Evolutionary conservation across 176 grass and related monocot species (phyloP).

Genomic region (Avena atlantica): DNA sequence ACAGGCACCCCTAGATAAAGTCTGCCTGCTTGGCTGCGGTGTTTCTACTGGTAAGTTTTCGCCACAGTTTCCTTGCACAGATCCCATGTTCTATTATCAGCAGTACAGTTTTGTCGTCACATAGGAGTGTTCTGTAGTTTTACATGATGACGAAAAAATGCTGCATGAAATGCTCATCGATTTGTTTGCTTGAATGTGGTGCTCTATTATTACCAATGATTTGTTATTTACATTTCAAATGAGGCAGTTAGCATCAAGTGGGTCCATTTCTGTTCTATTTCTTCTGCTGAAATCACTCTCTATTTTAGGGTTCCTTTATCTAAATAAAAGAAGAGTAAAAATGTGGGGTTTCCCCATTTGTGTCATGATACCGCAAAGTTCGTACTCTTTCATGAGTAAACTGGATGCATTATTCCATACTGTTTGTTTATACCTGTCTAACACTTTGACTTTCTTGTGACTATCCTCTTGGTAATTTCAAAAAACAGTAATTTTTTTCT

Average conservation of each 20-base stretch:
- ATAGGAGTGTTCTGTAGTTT: not conserved
- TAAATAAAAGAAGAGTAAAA: not conserved
- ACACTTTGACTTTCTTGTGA: not conserved
- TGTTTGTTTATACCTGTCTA: not conserved
- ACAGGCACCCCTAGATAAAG: slow-evolving; percentile 86
- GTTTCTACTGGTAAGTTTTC: slow-evolving; percentile 79
- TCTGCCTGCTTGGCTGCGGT: slow-evolving; percentile 95
- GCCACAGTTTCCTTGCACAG: not conserved
- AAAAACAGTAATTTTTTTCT: not conserved
- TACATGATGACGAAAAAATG: not conserved
- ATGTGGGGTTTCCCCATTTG: not conserved
- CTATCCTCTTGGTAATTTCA: not conserved
- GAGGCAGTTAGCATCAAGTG: not conserved
- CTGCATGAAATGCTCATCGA: not conserved
- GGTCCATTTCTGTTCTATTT: not conserved
- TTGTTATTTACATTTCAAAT: not conserved
- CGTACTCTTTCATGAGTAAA: not conserved
- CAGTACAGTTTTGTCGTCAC: not conserved
- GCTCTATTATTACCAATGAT: not conserved
- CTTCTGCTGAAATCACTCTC: not conserved
- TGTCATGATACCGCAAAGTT: not conserved
- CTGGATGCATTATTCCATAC: not conserved
- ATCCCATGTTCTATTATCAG: slow-evolving; percentile 1
- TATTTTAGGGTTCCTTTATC: not conserved
- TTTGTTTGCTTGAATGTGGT: not conserved